A percentile compares a stretch with the other conserved stretches of the same genome.
phyloP scores from a whole-genome alignment of 192 early-diverging fungal species.

The Dissophora ornata region DNA sequence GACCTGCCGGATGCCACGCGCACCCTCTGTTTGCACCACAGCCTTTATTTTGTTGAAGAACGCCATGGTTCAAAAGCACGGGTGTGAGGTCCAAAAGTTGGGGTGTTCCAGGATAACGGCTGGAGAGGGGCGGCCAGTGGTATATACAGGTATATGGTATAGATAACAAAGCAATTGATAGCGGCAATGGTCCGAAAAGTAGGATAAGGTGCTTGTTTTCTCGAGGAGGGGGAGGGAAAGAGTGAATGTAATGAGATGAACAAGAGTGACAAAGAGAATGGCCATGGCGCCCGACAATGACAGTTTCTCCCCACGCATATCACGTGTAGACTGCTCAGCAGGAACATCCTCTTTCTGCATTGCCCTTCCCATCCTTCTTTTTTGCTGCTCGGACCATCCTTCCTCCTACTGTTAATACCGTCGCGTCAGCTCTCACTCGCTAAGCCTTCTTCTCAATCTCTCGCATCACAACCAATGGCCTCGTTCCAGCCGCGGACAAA shows the following conservation, averaged over 20 bases:
- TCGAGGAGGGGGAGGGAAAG: too few species aligned
- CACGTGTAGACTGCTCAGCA: too few species aligned
- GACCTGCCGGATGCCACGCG: conserved; percentile 43
- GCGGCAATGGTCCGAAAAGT: too few species aligned
- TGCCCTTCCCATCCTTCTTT: too few species aligned
- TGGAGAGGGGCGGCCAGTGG: neutral
- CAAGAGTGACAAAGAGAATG: too few species aligned
- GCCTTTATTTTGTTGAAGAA: conserved; percentile 46
- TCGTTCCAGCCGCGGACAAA: conserved; percentile 20
- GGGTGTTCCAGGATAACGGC: neutral
- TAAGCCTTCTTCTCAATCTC: neutral
- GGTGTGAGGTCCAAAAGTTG: too few species aligned
- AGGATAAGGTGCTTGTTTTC: too few species aligned
- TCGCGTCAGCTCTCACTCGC: neutral
- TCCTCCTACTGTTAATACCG: neutral
- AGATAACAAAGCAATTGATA: too few species aligned
- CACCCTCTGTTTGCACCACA: conserved; percentile 45
- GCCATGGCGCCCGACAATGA: too few species aligned
- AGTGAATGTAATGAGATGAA: too few species aligned
- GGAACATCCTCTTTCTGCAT: too few species aligned
- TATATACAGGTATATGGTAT: neutral
- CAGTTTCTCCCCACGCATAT: too few species aligned
- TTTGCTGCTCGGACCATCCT: neutral
- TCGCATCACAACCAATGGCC: conserved; percentile 12
- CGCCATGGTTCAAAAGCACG: conserved; percentile 18